Evolutionary conservation across 1,139 yeast genomes (phyloP).

Genomic region (Suhomyces wounanorum): DNA sequence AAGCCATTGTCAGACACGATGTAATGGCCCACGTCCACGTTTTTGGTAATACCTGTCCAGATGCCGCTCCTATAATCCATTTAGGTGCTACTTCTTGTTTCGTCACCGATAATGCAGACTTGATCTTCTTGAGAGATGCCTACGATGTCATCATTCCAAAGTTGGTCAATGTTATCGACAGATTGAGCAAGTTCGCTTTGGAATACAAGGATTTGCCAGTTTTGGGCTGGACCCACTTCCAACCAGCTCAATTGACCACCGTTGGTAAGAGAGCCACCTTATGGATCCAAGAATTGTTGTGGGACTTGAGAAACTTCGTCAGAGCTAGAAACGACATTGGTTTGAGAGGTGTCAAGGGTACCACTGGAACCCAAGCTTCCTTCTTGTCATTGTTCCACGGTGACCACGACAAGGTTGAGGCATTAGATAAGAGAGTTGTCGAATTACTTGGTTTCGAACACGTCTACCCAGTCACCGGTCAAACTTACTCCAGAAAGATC

Average conservation of each 20-base stretch:
- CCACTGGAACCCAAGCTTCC: slow-evolving; percentile 98
- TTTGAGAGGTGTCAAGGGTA: slow-evolving; percentile 97
- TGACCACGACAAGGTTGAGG: slow-evolving; percentile 94
- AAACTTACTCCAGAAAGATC: slow-evolving; percentile 96
- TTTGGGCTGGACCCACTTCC: slow-evolving; percentile 99
- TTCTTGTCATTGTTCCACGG: slow-evolving; percentile 95
- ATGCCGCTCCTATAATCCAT: slow-evolving; percentile 97
- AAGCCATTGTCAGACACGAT: slow-evolving; percentile 97
- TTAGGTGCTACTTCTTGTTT: slow-evolving; percentile 98
- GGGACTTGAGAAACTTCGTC: slow-evolving; percentile 95
- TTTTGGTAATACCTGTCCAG: slow-evolving; percentile 89
- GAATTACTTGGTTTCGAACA: slow-evolving; percentile 90
- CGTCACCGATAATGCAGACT: slow-evolving; percentile 97
- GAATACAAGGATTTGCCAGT: slow-evolving; percentile 95
- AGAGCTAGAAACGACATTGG: slow-evolving; percentile 98
- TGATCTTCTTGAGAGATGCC: slow-evolving; percentile 94
- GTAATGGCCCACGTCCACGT: slow-evolving; percentile 99
- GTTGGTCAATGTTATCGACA: slow-evolving; percentile 91
- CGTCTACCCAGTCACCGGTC: slow-evolving; percentile 98
- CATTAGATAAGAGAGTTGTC: slow-evolving; percentile 86
- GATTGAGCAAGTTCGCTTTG: slow-evolving; percentile 83
- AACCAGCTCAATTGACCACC: slow-evolving; percentile 98
- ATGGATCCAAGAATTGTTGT: slow-evolving; percentile 95
- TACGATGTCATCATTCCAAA: slow-evolving; percentile 91
- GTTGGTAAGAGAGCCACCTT: slow-evolving; percentile 97